Evolutionary conservation across 2,329 filamentous ascomycete genomes (phyloP).

Genomic region (Fusarium metavorans): DNA sequence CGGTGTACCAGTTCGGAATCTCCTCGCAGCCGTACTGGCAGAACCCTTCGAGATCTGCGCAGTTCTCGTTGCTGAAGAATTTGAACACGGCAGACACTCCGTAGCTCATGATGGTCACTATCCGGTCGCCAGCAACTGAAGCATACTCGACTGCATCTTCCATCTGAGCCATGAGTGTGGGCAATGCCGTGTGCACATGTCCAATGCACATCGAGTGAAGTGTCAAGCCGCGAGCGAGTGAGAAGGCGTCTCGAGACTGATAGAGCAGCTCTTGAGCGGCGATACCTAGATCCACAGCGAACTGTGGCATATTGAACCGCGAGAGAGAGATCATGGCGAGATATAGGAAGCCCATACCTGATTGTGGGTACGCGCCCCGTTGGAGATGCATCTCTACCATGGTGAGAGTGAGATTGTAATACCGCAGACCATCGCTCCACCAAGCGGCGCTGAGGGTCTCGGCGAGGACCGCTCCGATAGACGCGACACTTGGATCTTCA

Average conservation of each 20-base stretch:
- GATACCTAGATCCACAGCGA: slow-evolving; percentile 73
- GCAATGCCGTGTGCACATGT: slow-evolving; percentile 74
- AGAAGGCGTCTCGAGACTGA: slow-evolving; percentile 72
- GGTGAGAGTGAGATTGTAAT: slow-evolving; percentile 76
- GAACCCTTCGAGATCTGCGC: slow-evolving; percentile 76
- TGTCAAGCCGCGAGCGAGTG: slow-evolving; percentile 75
- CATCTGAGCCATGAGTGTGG: slow-evolving; percentile 68
- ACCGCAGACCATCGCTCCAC: slow-evolving; percentile 79
- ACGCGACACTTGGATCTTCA: slow-evolving; percentile 67
- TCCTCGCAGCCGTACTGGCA: slow-evolving; percentile 80
- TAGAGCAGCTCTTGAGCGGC: slow-evolving; percentile 74
- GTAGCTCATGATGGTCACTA: slow-evolving; percentile 77
- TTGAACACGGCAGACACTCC: slow-evolving; percentile 75
- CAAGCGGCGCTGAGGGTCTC: slow-evolving; percentile 78
- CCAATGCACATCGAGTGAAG: slow-evolving; percentile 77
- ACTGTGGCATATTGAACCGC: slow-evolving; percentile 77
- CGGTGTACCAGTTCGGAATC: slow-evolving; percentile 77
- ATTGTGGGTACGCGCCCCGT: slow-evolving; percentile 75
- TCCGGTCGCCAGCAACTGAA: slow-evolving; percentile 75
- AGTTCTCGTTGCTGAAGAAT: slow-evolving; percentile 77
- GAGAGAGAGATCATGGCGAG: slow-evolving; percentile 75
- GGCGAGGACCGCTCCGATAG: slow-evolving; percentile 76
- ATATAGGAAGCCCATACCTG: slow-evolving; percentile 75
- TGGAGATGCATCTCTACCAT: slow-evolving; percentile 75
- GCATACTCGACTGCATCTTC: slow-evolving; percentile 76